A percentile compares a stretch with the other conserved stretches of the same genome.
phyloP scores from a whole-genome alignment of 305 asterid species.

The Fraxinus ornus region DNA sequence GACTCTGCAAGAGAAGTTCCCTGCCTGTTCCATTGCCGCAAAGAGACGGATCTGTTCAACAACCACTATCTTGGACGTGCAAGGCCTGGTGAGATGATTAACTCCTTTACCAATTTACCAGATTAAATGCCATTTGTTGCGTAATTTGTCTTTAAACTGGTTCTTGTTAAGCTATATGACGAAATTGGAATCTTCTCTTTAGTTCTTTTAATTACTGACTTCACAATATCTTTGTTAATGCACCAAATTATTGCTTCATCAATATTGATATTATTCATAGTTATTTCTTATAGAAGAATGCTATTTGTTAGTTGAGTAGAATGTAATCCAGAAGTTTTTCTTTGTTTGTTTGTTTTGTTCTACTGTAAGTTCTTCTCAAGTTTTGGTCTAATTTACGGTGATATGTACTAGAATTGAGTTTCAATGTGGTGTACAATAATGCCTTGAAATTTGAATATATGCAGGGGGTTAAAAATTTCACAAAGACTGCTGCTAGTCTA shows the following conservation, averaged over 20 bases:
- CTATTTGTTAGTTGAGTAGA: conserved; percentile 5
- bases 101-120: conserved; percentile 19
- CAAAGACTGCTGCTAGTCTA: conserved; percentile 66
- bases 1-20: conserved; percentile 77
- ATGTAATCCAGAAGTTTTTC: not conserved
- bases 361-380: conserved; percentile 3
- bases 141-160: not conserved
- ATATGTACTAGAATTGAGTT: not conserved
- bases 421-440: conserved; percentile 3
- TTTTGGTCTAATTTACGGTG: conserved; percentile 19
- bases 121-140: conserved; percentile 16
- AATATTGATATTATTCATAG: not conserved
- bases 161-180: conserved; percentile 12
- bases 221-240: not conserved
- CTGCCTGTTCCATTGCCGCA: conserved; percentile 89
- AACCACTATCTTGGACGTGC: conserved; percentile 89
- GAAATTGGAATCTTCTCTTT: conserved; percentile 9
- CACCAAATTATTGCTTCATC: conserved; percentile 11
- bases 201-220: not conserved
- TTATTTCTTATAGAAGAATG: not conserved
- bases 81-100: conserved; percentile 74
- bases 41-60: conserved; percentile 74
- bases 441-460: conserved; percentile 22
- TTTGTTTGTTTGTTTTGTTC: not conserved
- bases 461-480: conserved; percentile 84